phyloP scores from a whole-genome alignment of 768 basidiomycete species.

The Phylloporus arenicola region DNA sequence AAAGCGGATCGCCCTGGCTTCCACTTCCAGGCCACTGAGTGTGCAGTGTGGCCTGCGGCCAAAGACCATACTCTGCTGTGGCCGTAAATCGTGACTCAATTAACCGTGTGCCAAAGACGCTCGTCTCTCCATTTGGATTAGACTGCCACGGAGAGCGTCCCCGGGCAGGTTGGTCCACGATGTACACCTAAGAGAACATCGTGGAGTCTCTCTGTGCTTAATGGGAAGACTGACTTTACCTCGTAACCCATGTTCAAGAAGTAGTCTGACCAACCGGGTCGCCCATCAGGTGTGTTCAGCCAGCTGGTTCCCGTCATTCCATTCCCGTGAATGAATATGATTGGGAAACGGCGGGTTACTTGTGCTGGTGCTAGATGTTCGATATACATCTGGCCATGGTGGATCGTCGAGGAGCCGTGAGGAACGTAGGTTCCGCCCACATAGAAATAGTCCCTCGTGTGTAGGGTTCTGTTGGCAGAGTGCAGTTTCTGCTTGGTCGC shows the following conservation, averaged over 20 bases:
- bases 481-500: neutral
- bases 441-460: constrained; percentile 46
- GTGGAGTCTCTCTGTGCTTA: neutral
- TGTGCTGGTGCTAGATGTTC: constrained; percentile 42
- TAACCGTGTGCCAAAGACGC: constrained; percentile 23
- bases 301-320: constrained; percentile 52
- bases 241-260: constrained; percentile 48
- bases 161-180: constrained; percentile 44
- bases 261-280: constrained; percentile 54
- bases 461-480: constrained; percentile 30
- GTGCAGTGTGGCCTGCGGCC: constrained; percentile 43
- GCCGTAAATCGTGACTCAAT: constrained; percentile 44
- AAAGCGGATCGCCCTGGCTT: constrained; percentile 39
- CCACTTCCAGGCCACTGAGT: constrained; percentile 53
- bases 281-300: constrained; percentile 50
- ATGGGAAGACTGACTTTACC: constrained; percentile 22
- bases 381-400: constrained; percentile 47
- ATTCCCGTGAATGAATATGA: constrained; percentile 46
- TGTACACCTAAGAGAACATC: constrained; percentile 31
- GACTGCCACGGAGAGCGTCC: constrained; percentile 43
- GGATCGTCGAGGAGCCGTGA: constrained; percentile 33
- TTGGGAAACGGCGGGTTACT: constrained; percentile 35
- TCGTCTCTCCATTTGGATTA: constrained; percentile 34
- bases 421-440: constrained; percentile 39
- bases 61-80: constrained; percentile 34